phyloP scores from a whole-genome alignment of 1,139 yeast genomes.

The Yamadazyma triangularis region DNA sequence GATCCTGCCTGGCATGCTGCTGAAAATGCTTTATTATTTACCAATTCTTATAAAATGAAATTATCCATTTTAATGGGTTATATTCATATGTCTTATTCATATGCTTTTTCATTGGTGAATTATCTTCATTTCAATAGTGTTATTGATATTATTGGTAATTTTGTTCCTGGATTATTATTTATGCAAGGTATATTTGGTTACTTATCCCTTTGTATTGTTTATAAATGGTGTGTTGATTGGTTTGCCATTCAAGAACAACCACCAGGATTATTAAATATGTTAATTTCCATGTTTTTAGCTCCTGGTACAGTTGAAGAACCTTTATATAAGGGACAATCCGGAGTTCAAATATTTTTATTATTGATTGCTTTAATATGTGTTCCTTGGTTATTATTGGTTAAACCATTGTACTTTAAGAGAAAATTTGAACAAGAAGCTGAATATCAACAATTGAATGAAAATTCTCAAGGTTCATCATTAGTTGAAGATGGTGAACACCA shows the following conservation, averaged over 20 bases:
- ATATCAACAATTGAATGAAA: conserved; percentile 24
- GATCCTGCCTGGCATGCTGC: conserved; percentile 98
- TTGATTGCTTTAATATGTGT: conserved; percentile 82
- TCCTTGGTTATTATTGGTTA: conserved; percentile 86
- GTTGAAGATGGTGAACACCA: conserved; percentile 25
- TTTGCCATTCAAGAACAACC: conserved; percentile 67
- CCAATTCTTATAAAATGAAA: conserved; percentile 96
- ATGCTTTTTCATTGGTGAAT: conserved; percentile 79
- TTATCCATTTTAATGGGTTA: conserved; percentile 92
- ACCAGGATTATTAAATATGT: conserved; percentile 91
- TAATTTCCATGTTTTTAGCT: conserved; percentile 90
- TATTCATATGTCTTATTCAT: conserved; percentile 89
- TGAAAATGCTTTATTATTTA: conserved; percentile 82
- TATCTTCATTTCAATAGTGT: conserved; percentile 65
- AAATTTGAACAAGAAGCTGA: conserved; percentile 39
- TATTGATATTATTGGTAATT: conserved; percentile 89
- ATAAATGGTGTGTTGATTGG: conserved; percentile 97
- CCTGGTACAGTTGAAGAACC: conserved; percentile 88
- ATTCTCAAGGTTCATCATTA: conserved; percentile 17
- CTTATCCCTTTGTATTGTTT: conserved; percentile 73
- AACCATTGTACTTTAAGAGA: conserved; percentile 62
- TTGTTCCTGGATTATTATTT: conserved; percentile 87
- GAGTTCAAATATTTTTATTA: conserved; percentile 70
- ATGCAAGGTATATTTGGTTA: conserved; percentile 97
- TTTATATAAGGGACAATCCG: conserved; percentile 78